A percentile compares a stretch with the other conserved stretches of the same genome.
Conservation (phyloP, 2,329 filamentous ascomycete species). For the Epichloe sibirici region DNA sequence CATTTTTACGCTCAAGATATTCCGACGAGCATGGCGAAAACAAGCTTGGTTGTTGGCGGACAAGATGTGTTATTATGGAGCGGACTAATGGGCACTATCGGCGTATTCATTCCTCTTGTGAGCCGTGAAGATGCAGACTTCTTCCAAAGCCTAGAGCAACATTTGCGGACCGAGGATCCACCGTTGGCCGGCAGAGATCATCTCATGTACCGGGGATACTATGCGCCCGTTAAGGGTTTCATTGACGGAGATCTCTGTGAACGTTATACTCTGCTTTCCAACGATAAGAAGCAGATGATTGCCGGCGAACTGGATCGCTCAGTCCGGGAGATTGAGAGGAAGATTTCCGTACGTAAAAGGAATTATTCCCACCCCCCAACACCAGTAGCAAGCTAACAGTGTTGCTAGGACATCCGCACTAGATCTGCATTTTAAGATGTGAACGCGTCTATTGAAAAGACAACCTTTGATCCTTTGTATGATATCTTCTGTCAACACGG, state of each 20-base stretch:
- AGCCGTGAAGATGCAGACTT: conserved; percentile 92
- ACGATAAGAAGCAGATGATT: conserved; percentile 91
- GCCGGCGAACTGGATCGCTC: conserved; percentile 85
- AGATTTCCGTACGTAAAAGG: conserved; percentile 56
- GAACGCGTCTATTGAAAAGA: not conserved
- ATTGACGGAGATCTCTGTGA: conserved; percentile 97
- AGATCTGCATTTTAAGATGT: conserved; percentile 42
- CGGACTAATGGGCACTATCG: conserved; percentile 87
- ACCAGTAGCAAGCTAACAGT: conserved; percentile 13
- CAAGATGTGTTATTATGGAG: conserved; percentile 88
- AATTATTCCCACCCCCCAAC: not conserved
- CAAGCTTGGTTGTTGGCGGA: conserved; percentile 79
- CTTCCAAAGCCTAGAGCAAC: conserved; percentile 86
- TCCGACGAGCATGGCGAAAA: conserved; percentile 80
- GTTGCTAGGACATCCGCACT: conserved; percentile 40
- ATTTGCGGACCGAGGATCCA: conserved; percentile 74
- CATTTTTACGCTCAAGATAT: conserved; percentile 91
- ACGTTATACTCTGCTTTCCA: conserved; percentile 69
- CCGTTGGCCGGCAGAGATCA: conserved; percentile 88
- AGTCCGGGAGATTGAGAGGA: conserved; percentile 86
- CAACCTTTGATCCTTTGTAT: conserved; percentile 8
- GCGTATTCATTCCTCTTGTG: conserved; percentile 83
- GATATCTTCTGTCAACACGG: conserved; percentile 12
- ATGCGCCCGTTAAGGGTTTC: conserved; percentile 88
- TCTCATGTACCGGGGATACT: conserved; percentile 90